Evolutionary conservation across 306 rosid genomes (phyloP).

Genomic region (Dryas drummondii): DNA sequence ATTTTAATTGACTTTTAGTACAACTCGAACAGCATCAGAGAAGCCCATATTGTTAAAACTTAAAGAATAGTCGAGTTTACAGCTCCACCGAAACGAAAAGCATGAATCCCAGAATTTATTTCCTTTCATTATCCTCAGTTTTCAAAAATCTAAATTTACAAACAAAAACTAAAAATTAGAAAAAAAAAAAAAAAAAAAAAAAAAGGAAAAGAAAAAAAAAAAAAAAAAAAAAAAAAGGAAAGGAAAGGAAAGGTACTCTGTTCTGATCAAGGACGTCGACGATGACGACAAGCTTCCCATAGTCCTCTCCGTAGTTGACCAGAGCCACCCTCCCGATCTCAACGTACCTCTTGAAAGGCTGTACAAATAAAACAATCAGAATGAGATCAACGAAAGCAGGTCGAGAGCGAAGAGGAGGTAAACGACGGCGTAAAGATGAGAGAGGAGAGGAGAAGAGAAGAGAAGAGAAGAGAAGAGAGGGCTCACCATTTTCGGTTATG

Average conservation of each 20-base stretch:
- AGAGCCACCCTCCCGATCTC: conserved; percentile 97
- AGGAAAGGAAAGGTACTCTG: conserved; percentile 37
- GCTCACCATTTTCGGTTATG: conserved; percentile 46
- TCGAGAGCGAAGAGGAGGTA: not conserved
- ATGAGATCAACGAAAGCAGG: not conserved
- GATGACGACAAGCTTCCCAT: conserved; percentile 88
- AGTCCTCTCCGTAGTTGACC: conserved; percentile 84
- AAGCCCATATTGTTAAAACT: no score
- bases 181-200: not conserved
- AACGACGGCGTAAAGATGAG: not conserved
- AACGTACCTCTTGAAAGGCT: conserved; percentile 93
- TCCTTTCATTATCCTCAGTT: no score
- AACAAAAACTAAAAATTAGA: not conserved
- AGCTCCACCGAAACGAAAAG: not conserved
- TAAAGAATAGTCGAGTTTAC: not conserved
- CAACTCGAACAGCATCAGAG: no score
- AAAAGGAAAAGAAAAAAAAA: not conserved
- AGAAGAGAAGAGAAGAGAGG: not conserved
- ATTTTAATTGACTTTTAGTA: not conserved
- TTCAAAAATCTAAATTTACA: not conserved
- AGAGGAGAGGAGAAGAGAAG: not conserved
- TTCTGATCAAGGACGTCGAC: conserved; percentile 93
- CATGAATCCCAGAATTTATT: not conserved
- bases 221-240: not conserved
- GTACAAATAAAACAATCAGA: not conserved